Evolutionary conservation across 2,329 filamentous ascomycete genomes (phyloP), one percentile per base, ranked within the genome.

Genomic region (Xenoacremonium recifei): DNA sequence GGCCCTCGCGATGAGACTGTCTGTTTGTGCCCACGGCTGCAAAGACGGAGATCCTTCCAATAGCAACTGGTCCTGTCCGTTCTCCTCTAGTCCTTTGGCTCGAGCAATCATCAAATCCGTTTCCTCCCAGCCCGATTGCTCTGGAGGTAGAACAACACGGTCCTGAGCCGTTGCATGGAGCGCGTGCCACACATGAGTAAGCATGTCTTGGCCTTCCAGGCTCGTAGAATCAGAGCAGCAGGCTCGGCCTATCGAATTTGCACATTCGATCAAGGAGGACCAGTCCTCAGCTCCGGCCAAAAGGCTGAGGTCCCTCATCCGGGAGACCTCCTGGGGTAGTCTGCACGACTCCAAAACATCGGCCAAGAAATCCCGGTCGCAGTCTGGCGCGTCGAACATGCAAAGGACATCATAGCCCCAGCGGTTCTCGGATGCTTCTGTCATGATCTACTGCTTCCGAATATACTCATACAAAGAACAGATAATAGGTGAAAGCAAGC

Each of bases 71-170:
- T n/a, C n/a, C n/a, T n/a, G n/a, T n/a, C n/a, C n/a, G 36, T 31
- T 61, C 51, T 17, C 35, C 40, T 61, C 58, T 9, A 65, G 49
- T 17, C 48, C 47, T 47, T 56, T 59, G 10, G 60, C 62, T 29
- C 50, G 47, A 18, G 53, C 46, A 37, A 68, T 67, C 16, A 66
- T 49, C 19, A 60, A 55, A 40, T 69, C 67, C 4, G 67, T 69
- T 35, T 60, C 49, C 20, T 46, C 53, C 67, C 66, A 69, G 11
- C 40, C 32, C 16, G 42, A 20, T 13, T 47, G 47, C 5, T 50
- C 38, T n/a, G n/a, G n/a, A n/a, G n/a, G n/a, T n/a, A n/a, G n/a
- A n/a, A n/a, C n/a, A n/a, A n/a, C n/a, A n/a, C n/a, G n/a, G n/a
- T n/a, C n/a, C n/a, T n/a, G n/a, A n/a, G n/a, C n/a, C n/a, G n/a